Evolutionary conservation across 148 eudicot genomes (phyloP).

Genomic region (Linanthus parryae): DNA sequence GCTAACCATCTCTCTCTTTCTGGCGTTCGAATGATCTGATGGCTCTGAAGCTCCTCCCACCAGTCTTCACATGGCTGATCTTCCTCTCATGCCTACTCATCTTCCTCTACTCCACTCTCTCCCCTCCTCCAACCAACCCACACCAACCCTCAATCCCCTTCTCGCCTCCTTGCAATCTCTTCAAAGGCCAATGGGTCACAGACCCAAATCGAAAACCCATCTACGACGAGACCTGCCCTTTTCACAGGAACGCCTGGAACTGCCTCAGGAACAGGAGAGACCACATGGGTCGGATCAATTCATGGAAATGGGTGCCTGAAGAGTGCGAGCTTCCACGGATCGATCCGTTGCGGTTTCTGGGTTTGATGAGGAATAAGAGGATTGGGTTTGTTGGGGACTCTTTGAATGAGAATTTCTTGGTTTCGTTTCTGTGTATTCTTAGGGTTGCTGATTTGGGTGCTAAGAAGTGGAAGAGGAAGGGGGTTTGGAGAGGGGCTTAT

Average conservation of each 20-base stretch:
- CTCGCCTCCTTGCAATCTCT: slow-evolving; percentile 44
- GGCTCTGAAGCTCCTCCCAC: slow-evolving; percentile 42
- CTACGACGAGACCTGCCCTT: slow-evolving; percentile 72
- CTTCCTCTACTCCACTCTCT: slow-evolving; percentile 45
- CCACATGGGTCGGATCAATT: slow-evolving; percentile 65
- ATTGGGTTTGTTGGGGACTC: slow-evolving; percentile 97
- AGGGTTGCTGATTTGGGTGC: slow-evolving; percentile 69
- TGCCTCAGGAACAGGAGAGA: slow-evolving; percentile 60
- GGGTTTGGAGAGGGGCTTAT: slow-evolving; percentile 91
- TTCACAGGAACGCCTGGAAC: slow-evolving; percentile 90
- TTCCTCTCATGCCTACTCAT: slow-evolving; percentile 35
- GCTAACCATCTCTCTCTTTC: no score
- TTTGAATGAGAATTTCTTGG: slow-evolving; percentile 75
- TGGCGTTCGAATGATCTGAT: no score
- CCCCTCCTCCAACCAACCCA: slow-evolving; percentile 24
- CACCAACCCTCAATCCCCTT: slow-evolving; percentile 7
- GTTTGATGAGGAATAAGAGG: slow-evolving; percentile 59
- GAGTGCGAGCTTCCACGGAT: slow-evolving; percentile 47
- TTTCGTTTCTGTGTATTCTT: slow-evolving; percentile 59
- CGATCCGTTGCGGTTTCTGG: slow-evolving; percentile 60
- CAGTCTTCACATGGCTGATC: slow-evolving; percentile 33
- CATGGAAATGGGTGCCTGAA: slow-evolving; percentile 81
- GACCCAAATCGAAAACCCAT: slow-evolving; percentile 62
- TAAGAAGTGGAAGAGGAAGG: slow-evolving; percentile 80
- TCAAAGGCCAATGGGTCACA: slow-evolving; percentile 52